Base-by-base conservation (phyloP, 768 basidiomycete species). In the Hirschioporus abietinus region DNA sequence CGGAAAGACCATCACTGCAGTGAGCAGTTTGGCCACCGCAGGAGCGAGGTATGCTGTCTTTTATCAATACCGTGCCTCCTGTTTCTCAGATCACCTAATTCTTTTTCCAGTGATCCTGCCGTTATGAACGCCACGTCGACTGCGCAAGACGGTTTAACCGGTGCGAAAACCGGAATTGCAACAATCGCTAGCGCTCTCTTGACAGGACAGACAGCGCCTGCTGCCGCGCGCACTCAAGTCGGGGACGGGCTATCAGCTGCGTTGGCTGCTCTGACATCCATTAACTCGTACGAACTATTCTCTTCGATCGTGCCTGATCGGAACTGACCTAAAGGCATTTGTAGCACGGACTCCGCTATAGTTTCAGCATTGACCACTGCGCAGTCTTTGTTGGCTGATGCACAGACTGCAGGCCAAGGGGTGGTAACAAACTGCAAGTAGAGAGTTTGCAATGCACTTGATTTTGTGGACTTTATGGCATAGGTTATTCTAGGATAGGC, bases 361-460 rank as follows among this genome's bases (percentile, higher is more conserved):
- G 26, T 68, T 4, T 30, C 58, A 5, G 36, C 35, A 20, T 42
- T 72, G 27, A 23, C 61, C 63, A 68, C 68, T 68, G 69, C 68
- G 36, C 64, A 66, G 42, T 65, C 68, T 36, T 62, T 67, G 67
- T 69, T 72, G 24, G 35, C 23, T 26, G 65, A 68, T n/a, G 66
- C 72, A 6, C 58, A 34, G 42, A 5, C 10, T 12, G 70, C 72
- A 18, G 72, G 72, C 12, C 27, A 69, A 17, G 69, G 68, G 23
- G 72, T 72, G 15, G 69, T 72, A 20, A 25, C 64, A 24, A 67
- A 72, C 67, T 72, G 72, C 70, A 71, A 72, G 66, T 72, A 61
- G 60, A 52, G 35, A 10, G n/a, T n/a, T 3, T 15, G 12, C 8
- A 30, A 30, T 30, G 30, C 30, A 52, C 4, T 15, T 12, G 12